phyloP scores from a whole-genome alignment of 192 early-diverging fungal genomes.

The Chytriomyces hyalinus region DNA sequence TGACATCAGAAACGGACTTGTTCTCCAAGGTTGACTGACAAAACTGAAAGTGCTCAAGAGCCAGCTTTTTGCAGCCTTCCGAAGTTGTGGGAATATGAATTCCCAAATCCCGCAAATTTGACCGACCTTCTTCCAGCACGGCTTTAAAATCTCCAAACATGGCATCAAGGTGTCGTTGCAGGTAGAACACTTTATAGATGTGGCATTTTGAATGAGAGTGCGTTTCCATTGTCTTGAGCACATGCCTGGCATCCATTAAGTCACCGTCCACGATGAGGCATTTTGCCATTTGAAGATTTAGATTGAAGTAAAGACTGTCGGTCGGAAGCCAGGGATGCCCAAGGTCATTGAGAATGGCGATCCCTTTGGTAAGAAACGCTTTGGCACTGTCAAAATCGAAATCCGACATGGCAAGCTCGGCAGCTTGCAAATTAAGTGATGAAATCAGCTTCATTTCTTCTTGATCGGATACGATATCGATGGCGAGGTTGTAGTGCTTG shows the following conservation, averaged over 20 bases:
- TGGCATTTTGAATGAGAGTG: slow-evolving; percentile 16
- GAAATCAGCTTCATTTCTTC: slow-evolving; percentile 39
- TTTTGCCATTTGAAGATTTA: slow-evolving; percentile 36
- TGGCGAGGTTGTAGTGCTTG: slow-evolving; percentile 47
- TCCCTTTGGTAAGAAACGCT: slow-evolving; percentile 25
- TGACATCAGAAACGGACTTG: slow-evolving; percentile 12
- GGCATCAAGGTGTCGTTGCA: slow-evolving; percentile 25
- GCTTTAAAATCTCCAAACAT: slow-evolving; percentile 36
- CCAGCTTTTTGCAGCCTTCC: slow-evolving; percentile 13
- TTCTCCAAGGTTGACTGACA: slow-evolving; percentile 29
- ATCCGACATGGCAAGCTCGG: slow-evolving; percentile 28
- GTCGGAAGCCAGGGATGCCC: slow-evolving; percentile 21
- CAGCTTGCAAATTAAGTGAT: slow-evolving; percentile 41
- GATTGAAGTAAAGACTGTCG: slow-evolving; percentile 36
- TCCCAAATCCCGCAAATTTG: slow-evolving; percentile 34
- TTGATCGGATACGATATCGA: slow-evolving; percentile 16
- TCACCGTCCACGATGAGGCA: slow-evolving; percentile 38
- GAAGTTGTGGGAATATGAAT: slow-evolving; percentile 33
- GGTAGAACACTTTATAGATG: slow-evolving; percentile 27
- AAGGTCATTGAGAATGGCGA: slow-evolving; percentile 18
- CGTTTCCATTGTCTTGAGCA: slow-evolving; percentile 28
- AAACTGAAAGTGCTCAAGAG: slow-evolving; percentile 11
- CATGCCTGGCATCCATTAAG: slow-evolving; percentile 35
- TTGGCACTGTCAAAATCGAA: slow-evolving; percentile 28
- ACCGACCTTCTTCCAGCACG: slow-evolving; percentile 35